Evolutionary conservation across 371 early-diverging fungal genomes (phyloP), one percentile per base, ranked within the genome.

Genomic region (Rhizopus arrhizus): DNA sequence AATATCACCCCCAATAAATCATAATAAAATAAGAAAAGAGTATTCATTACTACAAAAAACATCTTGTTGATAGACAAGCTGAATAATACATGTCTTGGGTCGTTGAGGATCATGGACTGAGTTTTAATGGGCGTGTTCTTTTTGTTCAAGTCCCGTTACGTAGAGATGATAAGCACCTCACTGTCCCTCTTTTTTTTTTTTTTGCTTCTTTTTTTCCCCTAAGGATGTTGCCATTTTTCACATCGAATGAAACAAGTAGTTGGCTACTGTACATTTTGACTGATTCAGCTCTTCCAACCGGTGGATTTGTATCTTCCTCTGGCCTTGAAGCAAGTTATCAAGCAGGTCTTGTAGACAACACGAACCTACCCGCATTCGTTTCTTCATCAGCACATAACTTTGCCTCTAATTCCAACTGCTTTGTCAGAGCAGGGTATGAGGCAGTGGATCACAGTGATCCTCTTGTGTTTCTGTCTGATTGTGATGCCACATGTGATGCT

Each of bases 261-360:
- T 94, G 92, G 93, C 75, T 92, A 4, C 82, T 92, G 3, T 91
- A 89, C 78, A 86, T 91, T 64, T 72, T 96, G 29, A 85, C 92
- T 8, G 96, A 96, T 78, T 94, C 94, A 5, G 93, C 93, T 12
- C 81, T 96, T 11, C 96, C 96, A 0, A 94, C 94, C 0, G 95
- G 96, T 28, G 92, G 92, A 0, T 92, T 92, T 64, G 90, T 92
- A 8, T 87, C 91, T 41, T 92, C 92, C 32, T 86, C 89, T 4
- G 92, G 92, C 0, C 82, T 92, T 2, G 92, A 92, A 66, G 88
- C 91, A 2, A 82, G 85, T 8, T 58, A 69, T 55, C 88, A 89
- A 69, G 75, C 81, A 6, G 89, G 89, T 3, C 74, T 85, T 28
- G 72, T 89, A 3, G 68, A 68, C 12, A 59, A 65, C 0, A 38